These are phyloP conservation scores for Amborella trichopoda DNA, from an alignment of 164 flowering plant genomes.

Conservation along the genomic window DNA sequence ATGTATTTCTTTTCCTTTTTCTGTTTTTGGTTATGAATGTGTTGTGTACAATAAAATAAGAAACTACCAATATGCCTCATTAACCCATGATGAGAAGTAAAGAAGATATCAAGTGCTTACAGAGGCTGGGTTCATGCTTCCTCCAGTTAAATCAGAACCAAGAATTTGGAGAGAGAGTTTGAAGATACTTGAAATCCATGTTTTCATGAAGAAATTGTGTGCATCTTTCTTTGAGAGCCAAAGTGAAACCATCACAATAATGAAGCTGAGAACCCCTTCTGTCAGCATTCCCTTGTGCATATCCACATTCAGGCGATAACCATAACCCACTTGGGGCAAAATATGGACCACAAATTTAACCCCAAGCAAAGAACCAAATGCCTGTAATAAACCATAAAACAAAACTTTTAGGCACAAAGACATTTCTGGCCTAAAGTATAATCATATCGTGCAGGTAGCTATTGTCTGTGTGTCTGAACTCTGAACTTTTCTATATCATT, in stretches of 20 bases:
- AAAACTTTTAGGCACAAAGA: too few relatives aligned
- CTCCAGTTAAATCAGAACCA: constrained; percentile 94
- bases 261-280: constrained; percentile 72
- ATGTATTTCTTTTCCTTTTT: too few relatives aligned
- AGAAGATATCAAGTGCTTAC: constrained; percentile 30
- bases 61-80: too few relatives aligned
- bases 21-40: too few relatives aligned
- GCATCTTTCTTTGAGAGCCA: constrained; percentile 44
- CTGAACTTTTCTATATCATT: too few relatives aligned
- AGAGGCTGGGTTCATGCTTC: constrained; percentile 95
- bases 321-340: constrained; percentile 61
- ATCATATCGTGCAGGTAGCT: too few relatives aligned
- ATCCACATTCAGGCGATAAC: constrained; percentile 66
- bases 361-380: constrained; percentile 59
- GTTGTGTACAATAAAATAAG: too few relatives aligned
- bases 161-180: constrained; percentile 81
- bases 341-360: constrained; percentile 42
- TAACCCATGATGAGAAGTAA: too few relatives aligned
- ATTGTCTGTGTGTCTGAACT: too few relatives aligned
- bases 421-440: too few relatives aligned
- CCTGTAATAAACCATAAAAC: too few relatives aligned
- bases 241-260: constrained; percentile 46
- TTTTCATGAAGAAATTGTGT: constrained; percentile 62
- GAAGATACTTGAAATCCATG: constrained; percentile 80
- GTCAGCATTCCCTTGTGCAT: constrained; percentile 75